Conservation (phyloP, 2,329 filamentous ascomycete genomes). For the Ambrosiella beaveri region DNA sequence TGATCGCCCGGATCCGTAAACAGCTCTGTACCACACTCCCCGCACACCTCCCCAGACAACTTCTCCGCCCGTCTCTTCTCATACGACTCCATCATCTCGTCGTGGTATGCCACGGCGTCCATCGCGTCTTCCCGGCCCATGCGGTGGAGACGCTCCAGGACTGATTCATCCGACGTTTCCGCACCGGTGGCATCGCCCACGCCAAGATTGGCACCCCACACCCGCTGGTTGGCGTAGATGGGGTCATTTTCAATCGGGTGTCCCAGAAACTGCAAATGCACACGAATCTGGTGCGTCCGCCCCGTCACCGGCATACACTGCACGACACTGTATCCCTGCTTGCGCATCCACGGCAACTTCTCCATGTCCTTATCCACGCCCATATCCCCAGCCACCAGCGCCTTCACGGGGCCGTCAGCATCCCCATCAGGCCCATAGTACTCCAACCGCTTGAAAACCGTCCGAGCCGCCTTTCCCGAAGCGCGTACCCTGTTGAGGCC, state of each 20-base stretch:
- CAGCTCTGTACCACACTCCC: conserved; percentile 67
- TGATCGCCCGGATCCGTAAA: conserved; percentile 86
- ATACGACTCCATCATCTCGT: conserved; percentile 83
- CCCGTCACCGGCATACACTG: conserved; percentile 87
- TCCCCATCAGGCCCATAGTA: conserved; percentile 52
- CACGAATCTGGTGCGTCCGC: conserved; percentile 83
- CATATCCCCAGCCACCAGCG: conserved; percentile 4
- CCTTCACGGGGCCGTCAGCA: conserved; percentile 13
- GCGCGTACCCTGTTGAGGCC: conserved; percentile 89
- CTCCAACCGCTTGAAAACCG: conserved; percentile 80
- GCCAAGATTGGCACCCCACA: conserved; percentile 73
- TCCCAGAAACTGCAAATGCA: conserved; percentile 85
- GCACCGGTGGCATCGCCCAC: conserved; percentile 45
- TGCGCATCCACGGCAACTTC: conserved; percentile 28
- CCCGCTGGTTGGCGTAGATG: conserved; percentile 86
- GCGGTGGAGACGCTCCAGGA: conserved; percentile 65
- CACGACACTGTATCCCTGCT: conserved; percentile 80
- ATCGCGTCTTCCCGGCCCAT: conserved; percentile 94
- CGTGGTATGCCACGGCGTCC: conserved; percentile 80
- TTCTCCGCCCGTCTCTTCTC: conserved; percentile 83
- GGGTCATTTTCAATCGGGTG: conserved; percentile 95
- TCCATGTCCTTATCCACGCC: conserved; percentile 15
- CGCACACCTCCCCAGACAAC: conserved; percentile 71
- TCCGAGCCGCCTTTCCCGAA: conserved; percentile 75
- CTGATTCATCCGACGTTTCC: conserved; percentile 66